These are phyloP conservation scores for Komagataella kurtzmanii DNA, from an alignment of 805 yeast species.

Conservation along the genomic window DNA sequence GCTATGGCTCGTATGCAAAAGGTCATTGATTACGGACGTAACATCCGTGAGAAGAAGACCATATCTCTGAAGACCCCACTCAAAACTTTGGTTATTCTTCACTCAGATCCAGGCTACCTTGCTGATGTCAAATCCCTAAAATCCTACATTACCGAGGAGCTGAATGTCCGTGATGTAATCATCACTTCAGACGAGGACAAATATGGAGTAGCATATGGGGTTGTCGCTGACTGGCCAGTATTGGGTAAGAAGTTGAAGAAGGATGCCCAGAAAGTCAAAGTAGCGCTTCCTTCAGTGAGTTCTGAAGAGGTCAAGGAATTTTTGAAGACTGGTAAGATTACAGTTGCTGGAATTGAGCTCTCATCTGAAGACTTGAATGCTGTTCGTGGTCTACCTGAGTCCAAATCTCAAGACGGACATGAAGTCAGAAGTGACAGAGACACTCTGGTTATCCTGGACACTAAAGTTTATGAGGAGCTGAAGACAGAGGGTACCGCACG, in stretches of 20 bases:
- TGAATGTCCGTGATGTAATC: conserved; percentile 79
- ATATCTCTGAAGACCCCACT: conserved; percentile 93
- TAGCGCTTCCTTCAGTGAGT: conserved; percentile 71
- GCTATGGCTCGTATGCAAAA: conserved; percentile 94
- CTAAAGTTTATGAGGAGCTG: conserved; percentile 75
- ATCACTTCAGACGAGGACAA: conserved; percentile 84
- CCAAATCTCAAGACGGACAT: conserved; percentile 50
- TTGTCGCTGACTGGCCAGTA: conserved; percentile 98
- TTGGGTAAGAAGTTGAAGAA: conserved; percentile 94
- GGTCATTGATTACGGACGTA: conserved; percentile 93
- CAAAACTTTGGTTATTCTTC: conserved; percentile 74
- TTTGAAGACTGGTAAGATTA: conserved; percentile 57
- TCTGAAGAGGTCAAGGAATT: conserved; percentile 75
- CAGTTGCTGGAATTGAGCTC: conserved; percentile 82
- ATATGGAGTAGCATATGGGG: conserved; percentile 85
- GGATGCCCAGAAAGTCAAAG: conserved; percentile 89
- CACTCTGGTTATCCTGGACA: conserved; percentile 81
- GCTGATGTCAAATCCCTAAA: conserved; percentile 67
- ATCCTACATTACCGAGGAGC: conserved; percentile 75
- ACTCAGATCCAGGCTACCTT: conserved; percentile 62
- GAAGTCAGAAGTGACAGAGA: conserved; percentile 84
- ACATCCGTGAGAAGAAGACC: conserved; percentile 89
- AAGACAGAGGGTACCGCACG: conserved; percentile 93
- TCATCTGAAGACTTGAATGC: conserved; percentile 84
- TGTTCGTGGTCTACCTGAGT: conserved; percentile 74